These are phyloP conservation scores for Neonectria faginata DNA, from an alignment of 2,329 filamentous ascomycete genomes.

Conservation along the genomic window DNA sequence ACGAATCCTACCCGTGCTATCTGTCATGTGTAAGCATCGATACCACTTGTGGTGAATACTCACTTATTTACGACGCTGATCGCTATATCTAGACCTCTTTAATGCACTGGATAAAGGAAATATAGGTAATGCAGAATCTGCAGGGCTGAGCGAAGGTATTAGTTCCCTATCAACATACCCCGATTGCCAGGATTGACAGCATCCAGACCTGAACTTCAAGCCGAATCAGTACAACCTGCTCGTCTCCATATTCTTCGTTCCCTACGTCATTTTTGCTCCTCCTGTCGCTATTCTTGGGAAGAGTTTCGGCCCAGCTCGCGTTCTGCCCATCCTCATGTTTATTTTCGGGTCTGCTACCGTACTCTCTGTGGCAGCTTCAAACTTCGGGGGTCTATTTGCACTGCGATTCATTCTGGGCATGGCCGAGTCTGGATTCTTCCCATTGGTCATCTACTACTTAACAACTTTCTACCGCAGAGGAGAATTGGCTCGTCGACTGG, in stretches of 20 bases:
- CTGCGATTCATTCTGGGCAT: constrained; percentile 65
- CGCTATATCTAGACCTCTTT: constrained; percentile 54
- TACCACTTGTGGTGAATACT: neutral
- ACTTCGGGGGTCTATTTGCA: constrained; percentile 63
- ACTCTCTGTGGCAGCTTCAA: constrained; percentile 62
- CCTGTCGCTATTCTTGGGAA: constrained; percentile 72
- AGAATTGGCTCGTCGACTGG: constrained; percentile 59
- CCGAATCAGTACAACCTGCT: constrained; percentile 76
- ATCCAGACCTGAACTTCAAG: constrained; percentile 64
- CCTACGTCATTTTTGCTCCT: constrained; percentile 78
- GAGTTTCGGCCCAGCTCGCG: constrained; percentile 73
- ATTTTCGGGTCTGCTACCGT: constrained; percentile 76
- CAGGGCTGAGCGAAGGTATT: constrained; percentile 53
- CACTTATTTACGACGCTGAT: neutral
- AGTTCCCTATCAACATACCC: constrained; percentile 51
- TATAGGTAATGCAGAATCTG: constrained; percentile 67
- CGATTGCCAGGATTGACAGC: constrained; percentile 54
- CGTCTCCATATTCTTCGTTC: constrained; percentile 79
- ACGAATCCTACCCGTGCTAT: constrained; percentile 64
- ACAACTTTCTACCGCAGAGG: constrained; percentile 63
- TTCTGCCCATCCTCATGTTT: constrained; percentile 78
- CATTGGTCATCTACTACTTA: constrained; percentile 64
- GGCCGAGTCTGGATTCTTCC: constrained; percentile 66
- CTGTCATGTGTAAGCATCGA: constrained; percentile 60
- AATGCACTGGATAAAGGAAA: constrained; percentile 60